Evolutionary conservation across 352 stramenopile species (phyloP), one percentile per base, ranked within the genome.

Genomic region (Phytophthora hibernalis): DNA sequence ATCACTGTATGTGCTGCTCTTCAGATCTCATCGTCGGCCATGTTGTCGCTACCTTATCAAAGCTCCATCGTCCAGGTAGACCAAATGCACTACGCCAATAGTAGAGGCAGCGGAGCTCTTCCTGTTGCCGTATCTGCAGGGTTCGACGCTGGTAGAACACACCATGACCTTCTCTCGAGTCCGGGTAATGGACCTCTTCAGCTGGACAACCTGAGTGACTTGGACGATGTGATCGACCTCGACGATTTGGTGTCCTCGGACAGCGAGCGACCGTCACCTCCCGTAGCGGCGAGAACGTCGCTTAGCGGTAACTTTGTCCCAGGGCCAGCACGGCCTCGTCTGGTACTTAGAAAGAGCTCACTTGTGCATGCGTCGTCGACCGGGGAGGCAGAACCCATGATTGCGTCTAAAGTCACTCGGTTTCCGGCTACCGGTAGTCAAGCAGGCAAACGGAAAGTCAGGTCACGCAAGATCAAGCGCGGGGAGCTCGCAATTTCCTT

Each of bases 151-250:
- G 54, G 33, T 43, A 70, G 40, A 38, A 13, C 12, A 10, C 44
- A 67, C 8, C 54, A 73, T n/a, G 70, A 75, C 11, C 30, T 83
- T 1, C 61, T 74, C 3, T 50, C 68, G 9, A 74, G 80, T 30
- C 28, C 63, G 15, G 79, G 49, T 45, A 74, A 84, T 33, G 43
- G 65, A 16, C 52, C 66, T 43, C 55, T 83, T 16, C 72, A 81
- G 40, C 64, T 86, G 16, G 77, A 86, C 54, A 79, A 67, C 26
- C 55, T 86, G 20, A 88, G 77, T 31, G 77, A 88, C 57, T 76
- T 86, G 56, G 75, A 81, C 38, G 80, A 86, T 40, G 80, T 83
- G 37, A 85, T 88, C 48, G 70, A 88, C 45, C 70, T 88, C 1
- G 75, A 77, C n/a, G 77, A 88, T 24, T 61, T 88, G 20, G 65